Percentiles rank a stretch among this genome's conserved stretches.
phyloP scores from a whole-genome alignment of 164 flowering plant genomes.

The Piper longum region DNA sequence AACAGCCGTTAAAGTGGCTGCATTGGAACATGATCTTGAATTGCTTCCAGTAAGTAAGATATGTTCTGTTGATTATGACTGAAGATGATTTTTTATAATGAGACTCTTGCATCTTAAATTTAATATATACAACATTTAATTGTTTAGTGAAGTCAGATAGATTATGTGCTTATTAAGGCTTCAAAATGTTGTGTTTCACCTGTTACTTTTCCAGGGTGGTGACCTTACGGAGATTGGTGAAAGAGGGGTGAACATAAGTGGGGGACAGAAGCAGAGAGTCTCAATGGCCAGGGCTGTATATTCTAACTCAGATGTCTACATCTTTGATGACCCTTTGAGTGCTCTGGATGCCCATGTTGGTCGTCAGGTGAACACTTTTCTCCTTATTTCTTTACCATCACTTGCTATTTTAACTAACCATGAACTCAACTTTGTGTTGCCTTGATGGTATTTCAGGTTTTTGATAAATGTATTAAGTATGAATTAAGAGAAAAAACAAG shows the following conservation, averaged over 20 bases:
- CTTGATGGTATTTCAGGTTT: conserved; percentile 41
- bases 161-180: not conserved
- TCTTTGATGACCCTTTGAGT: conserved; percentile 98
- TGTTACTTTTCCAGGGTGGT: conserved; percentile 51
- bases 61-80: too few relatives aligned
- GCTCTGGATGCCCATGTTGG: conserved; percentile 98
- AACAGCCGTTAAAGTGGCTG: conserved; percentile 72
- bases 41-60: conserved; percentile 59
- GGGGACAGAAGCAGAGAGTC: conserved; percentile 98
- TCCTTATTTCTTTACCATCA: not conserved
- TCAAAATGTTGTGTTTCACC: not conserved
- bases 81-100: too few relatives aligned
- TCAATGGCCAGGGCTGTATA: conserved; percentile 98
- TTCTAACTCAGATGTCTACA: conserved; percentile 80
- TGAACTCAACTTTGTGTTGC: not conserved
- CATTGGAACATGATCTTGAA: conserved; percentile 82
- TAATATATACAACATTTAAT: too few relatives aligned
- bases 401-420: not conserved
- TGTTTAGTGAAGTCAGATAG: not conserved
- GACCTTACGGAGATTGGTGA: conserved; percentile 99
- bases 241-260: conserved; percentile 97
- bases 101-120: too few relatives aligned
- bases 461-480: conserved; percentile 79
- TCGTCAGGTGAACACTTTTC: conserved; percentile 47
- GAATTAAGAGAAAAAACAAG: conserved; percentile 78